These are phyloP conservation scores for Coemansia reversa DNA, from an alignment of 192 early-diverging fungal species.

Conservation along the genomic window DNA sequence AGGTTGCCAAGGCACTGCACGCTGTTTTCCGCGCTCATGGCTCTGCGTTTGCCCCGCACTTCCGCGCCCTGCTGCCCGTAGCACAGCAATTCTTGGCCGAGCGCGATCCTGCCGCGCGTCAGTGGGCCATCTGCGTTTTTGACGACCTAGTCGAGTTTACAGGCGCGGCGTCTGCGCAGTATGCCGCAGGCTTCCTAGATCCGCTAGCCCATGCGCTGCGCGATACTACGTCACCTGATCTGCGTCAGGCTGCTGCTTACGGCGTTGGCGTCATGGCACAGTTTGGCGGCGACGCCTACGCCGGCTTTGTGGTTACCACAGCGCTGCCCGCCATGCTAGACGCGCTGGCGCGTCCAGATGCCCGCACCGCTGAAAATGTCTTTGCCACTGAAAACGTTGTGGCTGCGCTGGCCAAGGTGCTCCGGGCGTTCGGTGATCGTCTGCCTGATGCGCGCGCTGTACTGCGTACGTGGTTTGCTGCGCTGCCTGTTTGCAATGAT, in stretches of 20 bases:
- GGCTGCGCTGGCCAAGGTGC: constrained; percentile 89
- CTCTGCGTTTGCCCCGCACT: constrained; percentile 71
- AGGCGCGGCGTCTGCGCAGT: constrained; percentile 68
- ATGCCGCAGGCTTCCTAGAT: constrained; percentile 58
- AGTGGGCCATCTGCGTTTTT: constrained; percentile 92
- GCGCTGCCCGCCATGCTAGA: constrained; percentile 78
- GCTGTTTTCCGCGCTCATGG: constrained; percentile 76
- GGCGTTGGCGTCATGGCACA: constrained; percentile 90
- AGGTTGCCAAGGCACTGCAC: constrained; percentile 81
- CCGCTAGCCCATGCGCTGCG: constrained; percentile 39
- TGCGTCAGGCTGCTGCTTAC: constrained; percentile 93
- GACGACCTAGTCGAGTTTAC: constrained; percentile 93
- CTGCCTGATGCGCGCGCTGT: constrained; percentile 64
- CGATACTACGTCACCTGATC: constrained; percentile 56
- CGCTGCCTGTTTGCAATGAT: constrained; percentile 85
- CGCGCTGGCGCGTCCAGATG: constrained; percentile 61
- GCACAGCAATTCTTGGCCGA: constrained; percentile 67
- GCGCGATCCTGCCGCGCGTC: constrained; percentile 67
- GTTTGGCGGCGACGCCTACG: constrained; percentile 82
- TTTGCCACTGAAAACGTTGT: constrained; percentile 92
- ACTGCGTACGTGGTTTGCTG: constrained; percentile 71
- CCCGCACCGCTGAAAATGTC: constrained; percentile 72
- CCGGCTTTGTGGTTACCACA: constrained; percentile 63
- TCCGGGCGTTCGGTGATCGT: constrained; percentile 59
- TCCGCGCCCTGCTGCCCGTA: constrained; percentile 77